A percentile compares a stretch with the other conserved stretches of the same genome.
These are phyloP conservation scores for Globisporangium apiculatum DNA, from an alignment of 352 stramenopile species.

Conservation along the genomic window DNA sequence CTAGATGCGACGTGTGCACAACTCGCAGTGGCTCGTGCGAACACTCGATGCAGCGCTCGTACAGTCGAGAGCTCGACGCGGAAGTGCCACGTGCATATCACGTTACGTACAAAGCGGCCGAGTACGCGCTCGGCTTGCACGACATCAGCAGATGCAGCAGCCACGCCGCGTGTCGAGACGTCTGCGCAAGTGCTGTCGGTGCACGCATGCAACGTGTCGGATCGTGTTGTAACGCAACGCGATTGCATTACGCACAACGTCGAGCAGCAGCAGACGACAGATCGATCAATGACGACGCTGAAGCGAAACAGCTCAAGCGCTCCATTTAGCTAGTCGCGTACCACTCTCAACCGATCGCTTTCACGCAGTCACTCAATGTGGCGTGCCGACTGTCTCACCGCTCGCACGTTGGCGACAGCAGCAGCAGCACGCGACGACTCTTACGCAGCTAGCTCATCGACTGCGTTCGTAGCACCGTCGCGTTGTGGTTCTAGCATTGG, in stretches of 20 bases:
- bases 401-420: no score
- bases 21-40: slow-evolving; percentile 1
- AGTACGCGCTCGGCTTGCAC: slow-evolving; percentile 1
- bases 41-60: slow-evolving; percentile 11
- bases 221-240: no score
- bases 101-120: slow-evolving; percentile 13
- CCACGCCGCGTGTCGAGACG: neutral
- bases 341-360: no score
- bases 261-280: no score
- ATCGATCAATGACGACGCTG: no score
- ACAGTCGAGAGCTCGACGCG: slow-evolving; percentile 9
- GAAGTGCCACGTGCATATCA: slow-evolving; percentile 9
- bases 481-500: neutral
- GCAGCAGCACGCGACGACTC: neutral
- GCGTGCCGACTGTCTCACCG: no score
- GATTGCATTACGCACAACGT: no score
- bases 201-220: no score
- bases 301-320: no score
- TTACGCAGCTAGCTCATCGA: slow-evolving; percentile 4
- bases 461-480: neutral
- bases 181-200: neutral
- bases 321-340: no score
- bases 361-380: no score
- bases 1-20: neutral
- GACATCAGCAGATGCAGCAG: neutral